Base-by-base conservation (phyloP, 2,329 filamentous ascomycete species). In the Dendrostoma leiphaemia region DNA sequence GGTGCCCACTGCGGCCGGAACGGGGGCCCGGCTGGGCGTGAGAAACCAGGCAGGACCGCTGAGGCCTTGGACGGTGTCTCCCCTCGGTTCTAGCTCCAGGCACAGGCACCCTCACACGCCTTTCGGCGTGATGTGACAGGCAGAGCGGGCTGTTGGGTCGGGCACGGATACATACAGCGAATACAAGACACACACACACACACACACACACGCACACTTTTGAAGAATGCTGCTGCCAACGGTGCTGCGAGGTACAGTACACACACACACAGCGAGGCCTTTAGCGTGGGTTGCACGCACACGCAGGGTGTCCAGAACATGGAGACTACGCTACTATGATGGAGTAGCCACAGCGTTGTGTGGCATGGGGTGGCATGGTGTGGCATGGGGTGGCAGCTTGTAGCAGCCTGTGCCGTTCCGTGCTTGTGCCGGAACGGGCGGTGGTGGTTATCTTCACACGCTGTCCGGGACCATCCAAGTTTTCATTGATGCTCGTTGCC, bases 41-140 rank as follows among this genome's bases (percentile, higher is more conserved):
- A 31, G 29, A 31, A 7, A 26, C n/a, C 38, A 41, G 38, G 23
- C 38, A 41, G 38, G 38, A 23, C 38, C 21, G 21, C 23, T 21
- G 44, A 29, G 44, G 44, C 19, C 44, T n/a, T 46, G 44, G 44
- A 34, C 44, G 21, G 26, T 31, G 28, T 51, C 51, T 51, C 47
- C 43, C n/a, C 51, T 44, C 46, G 48, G 52, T 47, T 37, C 24
- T 57, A 57, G 55, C 49, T 48, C 51, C 55, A 57, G 55, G 55
- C 55, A 57, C 55, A 35, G 40, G 23, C 44, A 37, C 29, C 28
- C 26, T 29, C 40, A 47, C 21, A 24, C 9, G 23, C 24, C 17
- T 15, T n/a, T 17, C 24, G 29, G 19, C 15, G 38, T 23, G 29
- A 23, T 19, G 21, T 35, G 17, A 38, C 31, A 23, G 24, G 34